Evolutionary conservation across 768 basidiomycete species (phyloP), one percentile per base, ranked within the genome.

Genomic region (Clavulina sp.): DNA sequence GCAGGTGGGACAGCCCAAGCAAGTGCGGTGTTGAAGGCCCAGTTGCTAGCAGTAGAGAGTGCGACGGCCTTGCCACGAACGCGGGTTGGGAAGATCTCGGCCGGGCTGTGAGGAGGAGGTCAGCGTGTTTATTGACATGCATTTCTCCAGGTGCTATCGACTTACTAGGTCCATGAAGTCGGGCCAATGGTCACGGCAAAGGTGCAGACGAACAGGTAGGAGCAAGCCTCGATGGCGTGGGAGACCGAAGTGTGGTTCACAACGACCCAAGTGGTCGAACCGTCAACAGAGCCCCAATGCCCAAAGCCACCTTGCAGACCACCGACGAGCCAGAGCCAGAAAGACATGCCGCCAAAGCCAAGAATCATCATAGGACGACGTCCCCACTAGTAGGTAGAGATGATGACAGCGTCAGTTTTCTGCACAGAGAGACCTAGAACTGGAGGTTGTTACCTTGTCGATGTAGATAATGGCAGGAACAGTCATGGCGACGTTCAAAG

Each of bases 181-280:
- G 81, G 81, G n/a, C 81, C 82, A 72, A 83, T 77, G 28, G 78
- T 80, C 57, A 80, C 71, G 13, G 81, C 79, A 60, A 80, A 83
- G 55, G 71, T 53, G 68, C 76, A 81, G 41, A 86, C 82, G 56
- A 76, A 85, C 55, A 84, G 65, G 64, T 84, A 85, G 9, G 79
- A 80, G 65, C 75, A 82, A 50, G 81, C 79, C 56, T 85, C 84
- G 62, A 86, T 72, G 5, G 73, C 81, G 59, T 73, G 80, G 1
- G 81, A 83, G 28, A 73, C 73, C 0, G 68, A 57, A 4, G 68
- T 63, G 60, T 85, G 71, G 54, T 66, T 68, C 5, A 60, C 60
- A 58, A 85, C 78, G 41, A 82, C 68, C 84, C 82, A 70, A 63
- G 57, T 47, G 44, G 40, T 52, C 34, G 54, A 51, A 23, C 58